A percentile compares a stretch with the other conserved stretches of the same genome.
Evolutionary conservation across 176 grass and related monocot species (phyloP).

Genomic region (Oropetium thomaeum): DNA sequence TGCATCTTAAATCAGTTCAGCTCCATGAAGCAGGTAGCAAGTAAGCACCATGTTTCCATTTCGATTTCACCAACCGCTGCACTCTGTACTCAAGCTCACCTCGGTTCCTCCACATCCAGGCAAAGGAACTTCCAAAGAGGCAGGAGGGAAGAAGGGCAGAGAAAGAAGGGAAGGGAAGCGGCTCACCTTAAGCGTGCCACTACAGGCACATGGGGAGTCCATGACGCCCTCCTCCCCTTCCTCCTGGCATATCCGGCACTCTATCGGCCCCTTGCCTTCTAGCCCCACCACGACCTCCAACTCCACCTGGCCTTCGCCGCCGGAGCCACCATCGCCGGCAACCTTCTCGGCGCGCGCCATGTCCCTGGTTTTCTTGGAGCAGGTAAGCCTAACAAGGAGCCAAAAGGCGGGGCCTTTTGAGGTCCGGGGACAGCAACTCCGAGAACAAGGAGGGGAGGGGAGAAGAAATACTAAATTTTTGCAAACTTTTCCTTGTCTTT

Average conservation of each 20-base stretch:
- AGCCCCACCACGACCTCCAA: constrained; percentile 35
- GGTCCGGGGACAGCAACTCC: constrained; percentile 26
- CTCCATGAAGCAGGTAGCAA: neutral
- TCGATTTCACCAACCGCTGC: neutral
- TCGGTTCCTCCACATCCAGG: neutral
- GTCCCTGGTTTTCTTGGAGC: constrained; percentile 35
- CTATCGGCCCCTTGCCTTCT: constrained; percentile 43
- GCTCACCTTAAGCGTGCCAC: constrained; percentile 85
- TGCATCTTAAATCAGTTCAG: constrained; percentile 1
- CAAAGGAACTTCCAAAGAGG: neutral
- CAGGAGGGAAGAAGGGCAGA: neutral
- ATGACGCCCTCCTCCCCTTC: constrained; percentile 80
- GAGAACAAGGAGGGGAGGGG: constrained; percentile 17
- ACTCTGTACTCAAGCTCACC: neutral
- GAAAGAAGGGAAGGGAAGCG: constrained; percentile 4
- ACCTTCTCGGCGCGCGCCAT: constrained; percentile 59
- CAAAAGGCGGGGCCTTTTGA: constrained; percentile 45
- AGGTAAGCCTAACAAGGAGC: constrained; percentile 43
- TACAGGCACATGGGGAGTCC: constrained; percentile 92
- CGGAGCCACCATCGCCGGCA: constrained; percentile 31
- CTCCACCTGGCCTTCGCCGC: constrained; percentile 33
- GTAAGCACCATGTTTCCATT: neutral
- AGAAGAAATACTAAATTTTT: constrained; percentile 13
- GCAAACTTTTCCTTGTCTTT: constrained; percentile 19
- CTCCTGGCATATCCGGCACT: constrained; percentile 99